These are phyloP conservation scores for Incumbomyces lentus DNA, from an alignment of 2,329 filamentous ascomycete genomes.

Conservation along the genomic window DNA sequence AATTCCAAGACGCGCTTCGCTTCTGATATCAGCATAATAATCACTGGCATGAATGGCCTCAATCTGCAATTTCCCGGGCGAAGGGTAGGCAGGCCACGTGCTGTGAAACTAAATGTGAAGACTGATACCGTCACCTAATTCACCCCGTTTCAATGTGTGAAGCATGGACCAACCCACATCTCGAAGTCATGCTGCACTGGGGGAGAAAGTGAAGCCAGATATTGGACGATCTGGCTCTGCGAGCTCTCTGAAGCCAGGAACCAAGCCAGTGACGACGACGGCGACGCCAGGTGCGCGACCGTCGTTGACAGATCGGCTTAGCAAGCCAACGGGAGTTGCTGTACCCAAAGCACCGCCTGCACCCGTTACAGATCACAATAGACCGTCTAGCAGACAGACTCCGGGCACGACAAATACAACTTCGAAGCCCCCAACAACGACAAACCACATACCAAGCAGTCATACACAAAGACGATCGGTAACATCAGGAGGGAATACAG, in stretches of 20 bases:
- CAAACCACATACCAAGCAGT: conserved; percentile 24
- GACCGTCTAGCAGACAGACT: conserved; percentile 34
- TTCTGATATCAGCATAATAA: too few relatives aligned
- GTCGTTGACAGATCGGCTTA: conserved; percentile 26
- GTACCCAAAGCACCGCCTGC: conserved; percentile 23
- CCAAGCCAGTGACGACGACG: background rate
- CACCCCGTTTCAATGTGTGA: too few relatives aligned
- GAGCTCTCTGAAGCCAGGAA: background rate
- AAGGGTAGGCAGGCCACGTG: too few relatives aligned
- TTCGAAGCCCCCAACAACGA: conserved; percentile 27
- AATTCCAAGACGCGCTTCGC: too few relatives aligned
- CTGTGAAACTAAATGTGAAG: too few relatives aligned
- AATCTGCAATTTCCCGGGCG: too few relatives aligned
- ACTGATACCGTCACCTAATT: too few relatives aligned
- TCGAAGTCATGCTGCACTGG: background rate
- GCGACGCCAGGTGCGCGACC: conserved; percentile 16
- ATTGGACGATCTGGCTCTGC: background rate
- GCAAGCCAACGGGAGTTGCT: conserved; percentile 20
- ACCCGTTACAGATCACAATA: conserved; percentile 28
- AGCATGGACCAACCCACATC: background rate
- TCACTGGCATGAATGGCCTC: too few relatives aligned
- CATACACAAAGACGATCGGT: conserved; percentile 34
- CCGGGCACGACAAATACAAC: conserved; percentile 18
- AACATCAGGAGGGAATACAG: conserved; percentile 24
- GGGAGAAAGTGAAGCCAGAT: background rate